Evolutionary conservation across 1,139 yeast species (phyloP), one percentile per base, ranked within the genome.

Genomic region (Candida glucosophila): DNA sequence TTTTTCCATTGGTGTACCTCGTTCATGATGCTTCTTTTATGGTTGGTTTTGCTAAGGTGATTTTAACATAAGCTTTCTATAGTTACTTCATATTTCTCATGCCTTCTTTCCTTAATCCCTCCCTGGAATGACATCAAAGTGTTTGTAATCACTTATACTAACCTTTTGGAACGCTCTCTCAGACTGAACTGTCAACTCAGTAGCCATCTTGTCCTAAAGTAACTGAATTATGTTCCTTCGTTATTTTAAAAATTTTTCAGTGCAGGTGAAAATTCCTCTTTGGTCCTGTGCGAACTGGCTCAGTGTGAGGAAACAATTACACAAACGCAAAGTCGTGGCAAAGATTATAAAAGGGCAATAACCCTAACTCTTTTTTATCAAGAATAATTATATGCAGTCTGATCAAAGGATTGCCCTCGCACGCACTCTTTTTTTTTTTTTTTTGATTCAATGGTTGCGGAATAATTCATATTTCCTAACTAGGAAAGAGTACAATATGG

Each of bases 161-260:
- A 82, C 93, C 93, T 90, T 92, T 81, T 90, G 98, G 95, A 80
- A 90, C 83, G 98, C 98, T 76, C 95, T 90, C 79, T 92, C 98
- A 65, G 96, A 82, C 81, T 90, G 99, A 74, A 92, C 99, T 68
- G 95, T 86, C 76, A 90, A 86, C 81, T 90, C 99, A 70, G 97
- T 82, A 67, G 97, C 93, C 97, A 90, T 90, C 73, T 73, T 62
- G 49, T 44, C 50, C 28, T 27, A 27, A 29, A 19, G 37, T 13
- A 9, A 21, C 11, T 23, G 14, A 11, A 17, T 17, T 9, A n/a
- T 12, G 14, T 8, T 10, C 14, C 14, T 12, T 10, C 12, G 12
- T 9, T 17, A 17, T 22, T 23, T 33, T 36, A 34, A 32, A 36
- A 34, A 22, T 36, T 36, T 32, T 35, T 37, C 24, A 15, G 22